These are phyloP conservation scores for Omphalea diandra DNA, from an alignment of 441 rosid species.

Conservation along the genomic window DNA sequence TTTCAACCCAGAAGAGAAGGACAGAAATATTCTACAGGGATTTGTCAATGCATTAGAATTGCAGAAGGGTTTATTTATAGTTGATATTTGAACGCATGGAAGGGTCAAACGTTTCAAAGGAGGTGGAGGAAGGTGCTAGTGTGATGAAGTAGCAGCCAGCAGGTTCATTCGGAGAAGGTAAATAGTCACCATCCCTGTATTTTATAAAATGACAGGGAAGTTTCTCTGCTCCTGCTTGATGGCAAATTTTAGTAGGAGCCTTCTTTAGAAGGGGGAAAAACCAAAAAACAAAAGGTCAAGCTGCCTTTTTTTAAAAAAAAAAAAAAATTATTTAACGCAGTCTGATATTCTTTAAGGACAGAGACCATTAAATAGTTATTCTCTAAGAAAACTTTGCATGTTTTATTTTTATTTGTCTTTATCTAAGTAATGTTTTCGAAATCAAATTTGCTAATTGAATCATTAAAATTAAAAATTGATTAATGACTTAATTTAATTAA, in stretches of 20 bases:
- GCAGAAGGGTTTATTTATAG: constrained; percentile 7
- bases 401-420: no score
- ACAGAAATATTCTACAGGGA: neutral
- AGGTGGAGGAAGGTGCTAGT: constrained; percentile 22
- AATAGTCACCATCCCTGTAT: neutral
- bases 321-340: no score
- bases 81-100: constrained; percentile 1
- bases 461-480: no score
- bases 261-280: no score
- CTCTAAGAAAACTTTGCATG: no score
- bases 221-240: constrained; percentile 18
- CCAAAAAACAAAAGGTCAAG: no score
- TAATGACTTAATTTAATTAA: no score
- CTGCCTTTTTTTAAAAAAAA: neutral
- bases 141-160: constrained; percentile 2
- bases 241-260: neutral
- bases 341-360: no score
- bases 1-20: neutral
- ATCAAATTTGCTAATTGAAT: no score
- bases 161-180: neutral
- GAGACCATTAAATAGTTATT: no score
- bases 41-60: neutral
- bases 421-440: no score
- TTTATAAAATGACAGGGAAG: constrained; percentile 7
- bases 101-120: constrained; percentile 11